Conservation (phyloP, 2,329 filamentous ascomycete species). For the Acephala macrosclerotiorum region DNA sequence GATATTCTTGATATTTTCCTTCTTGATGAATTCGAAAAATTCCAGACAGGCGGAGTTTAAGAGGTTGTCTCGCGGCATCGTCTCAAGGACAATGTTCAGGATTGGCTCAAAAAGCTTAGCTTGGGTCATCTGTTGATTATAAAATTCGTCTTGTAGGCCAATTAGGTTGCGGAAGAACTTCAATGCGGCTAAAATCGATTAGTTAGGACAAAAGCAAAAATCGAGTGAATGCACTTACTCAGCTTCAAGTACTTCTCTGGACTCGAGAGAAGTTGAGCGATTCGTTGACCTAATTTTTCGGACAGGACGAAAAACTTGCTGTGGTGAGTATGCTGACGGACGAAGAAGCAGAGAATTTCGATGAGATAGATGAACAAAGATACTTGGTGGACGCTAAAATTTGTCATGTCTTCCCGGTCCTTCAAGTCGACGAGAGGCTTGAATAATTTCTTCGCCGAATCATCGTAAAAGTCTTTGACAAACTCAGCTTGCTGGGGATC, state of each 20-base stretch:
- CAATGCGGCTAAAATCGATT: constrained; percentile 69
- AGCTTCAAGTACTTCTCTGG: constrained; percentile 93
- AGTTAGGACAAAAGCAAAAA: constrained; percentile 2
- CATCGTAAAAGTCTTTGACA: constrained; percentile 87
- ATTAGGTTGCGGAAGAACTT: constrained; percentile 93
- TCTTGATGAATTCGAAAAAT: constrained; percentile 89
- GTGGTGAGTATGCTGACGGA: constrained; percentile 85
- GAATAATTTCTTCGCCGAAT: constrained; percentile 85
- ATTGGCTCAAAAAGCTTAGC: constrained; percentile 85
- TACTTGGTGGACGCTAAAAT: constrained; percentile 82
- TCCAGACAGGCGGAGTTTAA: constrained; percentile 94
- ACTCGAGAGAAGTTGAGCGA: constrained; percentile 82
- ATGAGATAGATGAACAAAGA: constrained; percentile 91
- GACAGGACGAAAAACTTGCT: constrained; percentile 88
- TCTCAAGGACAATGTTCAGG: constrained; percentile 81
- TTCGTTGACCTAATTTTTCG: constrained; percentile 78
- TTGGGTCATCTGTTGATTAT: constrained; percentile 83
- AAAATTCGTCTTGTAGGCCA: constrained; percentile 88
- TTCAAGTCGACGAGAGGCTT: constrained; percentile 85
- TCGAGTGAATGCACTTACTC: constrained; percentile 59
- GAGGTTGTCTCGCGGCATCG: constrained; percentile 91
- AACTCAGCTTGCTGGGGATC: constrained; percentile 86
- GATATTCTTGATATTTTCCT: constrained; percentile 81
- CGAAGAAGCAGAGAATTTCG: constrained; percentile 92
- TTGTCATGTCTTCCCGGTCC: constrained; percentile 65